Base-by-base conservation (phyloP, 1,284 basidiomycete species). In the Cerioporus squamosus region DNA sequence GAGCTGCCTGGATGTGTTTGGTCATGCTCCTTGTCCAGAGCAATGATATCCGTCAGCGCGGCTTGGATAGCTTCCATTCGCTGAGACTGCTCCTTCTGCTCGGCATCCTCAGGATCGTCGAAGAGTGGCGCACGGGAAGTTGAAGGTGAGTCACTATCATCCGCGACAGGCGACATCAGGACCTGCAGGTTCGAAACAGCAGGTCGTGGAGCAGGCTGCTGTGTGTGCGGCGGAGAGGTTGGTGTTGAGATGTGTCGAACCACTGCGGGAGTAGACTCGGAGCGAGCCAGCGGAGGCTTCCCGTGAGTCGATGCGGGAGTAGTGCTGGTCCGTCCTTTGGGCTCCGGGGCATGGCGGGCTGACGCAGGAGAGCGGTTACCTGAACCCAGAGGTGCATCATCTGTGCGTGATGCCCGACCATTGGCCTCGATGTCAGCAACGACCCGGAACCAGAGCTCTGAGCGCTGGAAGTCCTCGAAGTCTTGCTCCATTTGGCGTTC, bases 11-110 rank as follows among this genome's bases (percentile, higher is more conserved):
- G 53, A 40, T 48, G 63, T 0, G 54, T 53, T 22, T 67, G 60
- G 17, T 73, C 68, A 39, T 68, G 71, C 56, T 79, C 76, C 59
- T 81, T 80, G 60, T 96, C 94, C 29, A 88, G 79, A 2, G 93
- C 92, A 66, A 98, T 96, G 71, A 98, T 97, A 69, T 95, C 93
- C 17, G 91, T 95, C 59, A 98, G 79, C 1, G 96, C 96, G 4
- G 94, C 93, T 68, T 96, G 94, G 22, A 98, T 95, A 3, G 94
- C 95, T 64, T 95, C 93, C 84, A 97, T 96, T 36, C 93, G 81
- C 63, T 89, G 81, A 1, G 73, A 70, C 54, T 76, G 75, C 10
- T 79, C 77, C 51, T 82, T 83, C 56, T 80, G 77, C 44, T 80
- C 81, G 5, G 66, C 69, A 55, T 91, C 87, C 55, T 88, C 85